Evolutionary conservation across 225 moss, liverwort and hornwort genomes (phyloP).

Genomic region (Antitrichia curtipendula): DNA sequence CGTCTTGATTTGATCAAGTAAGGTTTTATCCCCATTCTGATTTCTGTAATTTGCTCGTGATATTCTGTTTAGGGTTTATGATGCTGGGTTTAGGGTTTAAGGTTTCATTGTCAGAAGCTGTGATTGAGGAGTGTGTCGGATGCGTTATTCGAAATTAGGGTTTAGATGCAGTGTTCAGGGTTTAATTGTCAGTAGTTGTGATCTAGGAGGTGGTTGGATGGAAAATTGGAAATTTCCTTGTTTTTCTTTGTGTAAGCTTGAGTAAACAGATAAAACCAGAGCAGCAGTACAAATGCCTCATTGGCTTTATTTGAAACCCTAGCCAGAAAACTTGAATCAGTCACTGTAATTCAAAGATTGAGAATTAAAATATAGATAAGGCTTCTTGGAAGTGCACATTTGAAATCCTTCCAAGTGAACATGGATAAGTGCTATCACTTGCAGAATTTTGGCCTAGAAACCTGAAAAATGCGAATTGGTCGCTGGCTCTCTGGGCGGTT

Average conservation of each 20-base stretch:
- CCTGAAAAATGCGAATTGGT: neutral
- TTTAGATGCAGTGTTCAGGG: neutral
- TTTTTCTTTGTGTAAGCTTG: neutral
- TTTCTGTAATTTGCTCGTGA: neutral
- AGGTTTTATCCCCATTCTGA: neutral
- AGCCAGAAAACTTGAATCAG: neutral
- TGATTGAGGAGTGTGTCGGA: neutral
- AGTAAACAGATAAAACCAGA: neutral
- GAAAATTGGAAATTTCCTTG: neutral
- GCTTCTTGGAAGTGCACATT: neutral
- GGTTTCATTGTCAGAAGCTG: neutral
- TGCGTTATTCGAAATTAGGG: neutral
- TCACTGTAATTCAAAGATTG: neutral
- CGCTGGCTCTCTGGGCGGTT: neutral
- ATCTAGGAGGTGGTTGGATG: neutral
- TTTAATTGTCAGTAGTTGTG: neutral
- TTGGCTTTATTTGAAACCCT: neutral
- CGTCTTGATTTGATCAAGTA: conserved; percentile 80
- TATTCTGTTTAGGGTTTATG: neutral
- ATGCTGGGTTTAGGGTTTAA: neutral
- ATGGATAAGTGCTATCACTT: neutral
- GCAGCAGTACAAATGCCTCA: neutral
- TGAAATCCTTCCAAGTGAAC: neutral
- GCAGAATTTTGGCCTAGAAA: neutral
- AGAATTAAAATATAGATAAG: neutral